A percentile compares a stretch with the other conserved stretches of the same genome.
phyloP scores from a whole-genome alignment of 306 rosid species.

The Bauhinia variegata region DNA sequence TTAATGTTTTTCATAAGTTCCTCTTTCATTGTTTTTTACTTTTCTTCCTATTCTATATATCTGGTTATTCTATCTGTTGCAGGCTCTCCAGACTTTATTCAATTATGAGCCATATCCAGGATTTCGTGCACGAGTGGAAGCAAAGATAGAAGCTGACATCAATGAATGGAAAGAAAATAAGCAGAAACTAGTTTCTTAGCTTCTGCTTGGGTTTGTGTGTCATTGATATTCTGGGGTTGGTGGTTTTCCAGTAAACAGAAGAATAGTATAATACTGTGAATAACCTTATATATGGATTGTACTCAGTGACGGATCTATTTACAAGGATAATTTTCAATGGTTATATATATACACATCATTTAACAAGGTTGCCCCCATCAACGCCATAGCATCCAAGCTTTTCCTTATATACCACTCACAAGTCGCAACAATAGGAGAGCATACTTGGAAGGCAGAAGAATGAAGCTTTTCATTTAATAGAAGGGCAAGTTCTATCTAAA shows the following conservation, averaged over 20 bases:
- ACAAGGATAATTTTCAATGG: no score
- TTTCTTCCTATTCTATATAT: background rate
- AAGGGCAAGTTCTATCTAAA: no score
- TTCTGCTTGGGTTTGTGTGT: conserved; percentile 28
- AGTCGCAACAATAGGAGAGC: no score
- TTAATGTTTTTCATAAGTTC: background rate
- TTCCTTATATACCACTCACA: no score
- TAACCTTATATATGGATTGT: conserved; percentile 16
- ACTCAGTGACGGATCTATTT: no score
- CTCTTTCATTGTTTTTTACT: conserved; percentile 5
- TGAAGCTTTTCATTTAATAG: no score
- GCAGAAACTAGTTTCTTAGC: conserved; percentile 54
- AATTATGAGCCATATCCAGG: conserved; percentile 77
- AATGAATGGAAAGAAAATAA: conserved; percentile 64
- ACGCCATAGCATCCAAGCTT: no score
- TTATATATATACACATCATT: no score
- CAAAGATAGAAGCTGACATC: conserved; percentile 54
- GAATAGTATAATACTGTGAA: background rate
- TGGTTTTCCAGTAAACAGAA: conserved; percentile 5
- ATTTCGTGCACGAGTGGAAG: conserved; percentile 62
- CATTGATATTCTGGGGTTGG: conserved; percentile 6
- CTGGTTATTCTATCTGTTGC: conserved; percentile 16
- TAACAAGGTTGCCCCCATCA: no score
- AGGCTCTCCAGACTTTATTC: conserved; percentile 65
- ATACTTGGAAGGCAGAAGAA: no score